phyloP scores from a whole-genome alignment of 106 monocot genomes.

The Dendrobium nobile region DNA sequence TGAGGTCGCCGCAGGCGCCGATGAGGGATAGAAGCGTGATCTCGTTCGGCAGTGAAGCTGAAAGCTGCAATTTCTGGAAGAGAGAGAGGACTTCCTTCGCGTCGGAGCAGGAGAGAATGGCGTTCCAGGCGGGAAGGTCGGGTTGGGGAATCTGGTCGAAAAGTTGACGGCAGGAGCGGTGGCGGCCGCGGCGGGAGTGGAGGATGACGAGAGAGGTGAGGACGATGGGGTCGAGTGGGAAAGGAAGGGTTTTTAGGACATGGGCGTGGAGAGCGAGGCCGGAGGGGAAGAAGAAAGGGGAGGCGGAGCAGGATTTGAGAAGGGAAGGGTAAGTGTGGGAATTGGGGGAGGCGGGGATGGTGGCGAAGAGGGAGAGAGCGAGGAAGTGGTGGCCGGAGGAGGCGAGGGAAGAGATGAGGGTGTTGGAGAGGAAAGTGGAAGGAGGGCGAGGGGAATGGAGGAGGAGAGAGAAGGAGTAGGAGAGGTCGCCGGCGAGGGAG shows the following conservation, averaged over 20 bases:
- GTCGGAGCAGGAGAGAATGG: constrained; percentile 14
- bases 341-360: constrained; percentile 21
- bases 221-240: constrained; percentile 22
- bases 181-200: constrained; percentile 18
- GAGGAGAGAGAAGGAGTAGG: constrained; percentile 16
- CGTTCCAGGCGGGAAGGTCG: constrained; percentile 44
- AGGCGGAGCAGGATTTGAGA: constrained; percentile 16
- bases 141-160: constrained; percentile 25
- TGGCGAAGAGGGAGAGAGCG: constrained; percentile 21
- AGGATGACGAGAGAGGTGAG: constrained; percentile 25
- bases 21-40: constrained; percentile 31
- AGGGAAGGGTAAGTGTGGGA: constrained; percentile 42
- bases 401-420: constrained; percentile 36
- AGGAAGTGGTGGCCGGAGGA: constrained; percentile 8
- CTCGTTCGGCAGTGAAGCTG: constrained; percentile 17
- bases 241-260: constrained; percentile 29
- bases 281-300: neutral
- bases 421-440: constrained; percentile 46
- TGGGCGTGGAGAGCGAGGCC: constrained; percentile 39
- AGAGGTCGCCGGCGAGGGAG: neutral
- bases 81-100: constrained; percentile 13
- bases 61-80: constrained; percentile 23
- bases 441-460: constrained; percentile 9
- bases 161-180: constrained; percentile 13
- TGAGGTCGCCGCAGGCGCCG: constrained; percentile 28